phyloP scores from a whole-genome alignment of 2,329 filamentous ascomycete genomes.

The Cercospora berteroae region DNA sequence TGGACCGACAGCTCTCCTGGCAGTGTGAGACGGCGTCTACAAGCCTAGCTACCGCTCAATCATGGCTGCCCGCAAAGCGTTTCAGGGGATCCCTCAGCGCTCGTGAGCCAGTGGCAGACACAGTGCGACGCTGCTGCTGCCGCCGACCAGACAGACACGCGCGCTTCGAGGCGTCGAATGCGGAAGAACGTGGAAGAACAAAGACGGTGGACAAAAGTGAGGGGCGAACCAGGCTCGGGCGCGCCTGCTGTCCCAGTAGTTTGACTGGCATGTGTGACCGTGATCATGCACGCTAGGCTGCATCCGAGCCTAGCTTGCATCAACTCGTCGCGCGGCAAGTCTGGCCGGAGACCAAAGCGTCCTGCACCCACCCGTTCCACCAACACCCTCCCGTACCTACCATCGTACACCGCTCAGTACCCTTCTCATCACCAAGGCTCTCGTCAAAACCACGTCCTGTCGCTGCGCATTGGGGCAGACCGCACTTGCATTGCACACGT shows the following conservation, averaged over 20 bases:
- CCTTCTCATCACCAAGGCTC: background rate
- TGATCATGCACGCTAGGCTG: no score
- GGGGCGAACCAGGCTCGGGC: no score
- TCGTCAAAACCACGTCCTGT: background rate
- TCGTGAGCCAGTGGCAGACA: constrained; percentile 2
- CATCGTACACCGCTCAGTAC: background rate
- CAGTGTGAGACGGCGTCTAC: constrained; percentile 8
- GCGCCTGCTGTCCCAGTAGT: no score
- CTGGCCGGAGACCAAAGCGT: background rate
- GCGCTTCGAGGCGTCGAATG: background rate
- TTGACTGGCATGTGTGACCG: no score
- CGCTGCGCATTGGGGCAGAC: background rate
- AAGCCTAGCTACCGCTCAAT: background rate
- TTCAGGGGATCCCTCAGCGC: background rate
- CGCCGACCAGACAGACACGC: background rate
- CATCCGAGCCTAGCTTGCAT: no score
- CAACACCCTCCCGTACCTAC: no score
- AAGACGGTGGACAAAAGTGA: no score
- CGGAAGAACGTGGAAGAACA: no score
- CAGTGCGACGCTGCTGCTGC: background rate
- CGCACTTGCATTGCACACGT: background rate
- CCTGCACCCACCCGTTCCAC: no score
- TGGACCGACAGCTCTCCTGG: constrained; percentile 10
- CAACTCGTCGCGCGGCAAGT: no score
- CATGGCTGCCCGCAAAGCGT: background rate